phyloP scores from a whole-genome alignment of 352 stramenopile genomes.

The Pythium sp. region DNA sequence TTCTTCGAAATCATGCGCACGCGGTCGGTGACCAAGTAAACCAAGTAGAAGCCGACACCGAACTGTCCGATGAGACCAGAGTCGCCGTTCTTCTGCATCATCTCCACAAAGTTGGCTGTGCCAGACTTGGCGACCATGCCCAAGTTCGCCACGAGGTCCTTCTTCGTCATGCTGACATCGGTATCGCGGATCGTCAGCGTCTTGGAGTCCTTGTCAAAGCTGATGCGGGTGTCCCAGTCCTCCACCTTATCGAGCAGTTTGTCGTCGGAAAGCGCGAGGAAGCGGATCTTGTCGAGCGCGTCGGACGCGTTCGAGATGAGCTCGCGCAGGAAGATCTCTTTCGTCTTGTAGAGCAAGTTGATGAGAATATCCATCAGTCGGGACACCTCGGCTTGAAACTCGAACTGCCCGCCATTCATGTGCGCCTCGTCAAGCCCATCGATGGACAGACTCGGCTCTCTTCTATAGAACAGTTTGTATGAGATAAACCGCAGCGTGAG shows the following conservation, averaged over 20 bases:
- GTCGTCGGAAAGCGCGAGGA: constrained; percentile 87
- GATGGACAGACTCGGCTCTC: constrained; percentile 32
- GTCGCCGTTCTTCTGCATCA: constrained; percentile 89
- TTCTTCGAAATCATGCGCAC: constrained; percentile 97
- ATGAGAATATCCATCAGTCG: constrained; percentile 92
- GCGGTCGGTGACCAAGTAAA: constrained; percentile 96
- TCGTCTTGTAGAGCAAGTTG: constrained; percentile 84
- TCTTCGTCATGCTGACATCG: constrained; percentile 98
- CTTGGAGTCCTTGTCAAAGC: constrained; percentile 93
- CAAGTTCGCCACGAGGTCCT: constrained; percentile 96
- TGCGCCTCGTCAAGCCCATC: constrained; percentile 44
- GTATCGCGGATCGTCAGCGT: constrained; percentile 99
- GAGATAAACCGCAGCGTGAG: constrained; percentile 21
- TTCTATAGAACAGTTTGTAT: constrained; percentile 22
- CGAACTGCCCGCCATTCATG: constrained; percentile 77
- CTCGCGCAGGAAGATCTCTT: constrained; percentile 97
- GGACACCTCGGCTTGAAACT: constrained; percentile 96
- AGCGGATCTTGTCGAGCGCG: constrained; percentile 99
- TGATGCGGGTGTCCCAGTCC: constrained; percentile 96
- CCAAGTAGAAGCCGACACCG: constrained; percentile 99
- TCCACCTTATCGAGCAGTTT: constrained; percentile 92
- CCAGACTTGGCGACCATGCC: constrained; percentile 98
- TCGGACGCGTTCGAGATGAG: constrained; percentile 99
- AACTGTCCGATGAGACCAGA: constrained; percentile 99
- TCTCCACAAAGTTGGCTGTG: constrained; percentile 98